Evolutionary conservation across 768 basidiomycete species (phyloP).

Genomic region (Russula griseocarnosa): DNA sequence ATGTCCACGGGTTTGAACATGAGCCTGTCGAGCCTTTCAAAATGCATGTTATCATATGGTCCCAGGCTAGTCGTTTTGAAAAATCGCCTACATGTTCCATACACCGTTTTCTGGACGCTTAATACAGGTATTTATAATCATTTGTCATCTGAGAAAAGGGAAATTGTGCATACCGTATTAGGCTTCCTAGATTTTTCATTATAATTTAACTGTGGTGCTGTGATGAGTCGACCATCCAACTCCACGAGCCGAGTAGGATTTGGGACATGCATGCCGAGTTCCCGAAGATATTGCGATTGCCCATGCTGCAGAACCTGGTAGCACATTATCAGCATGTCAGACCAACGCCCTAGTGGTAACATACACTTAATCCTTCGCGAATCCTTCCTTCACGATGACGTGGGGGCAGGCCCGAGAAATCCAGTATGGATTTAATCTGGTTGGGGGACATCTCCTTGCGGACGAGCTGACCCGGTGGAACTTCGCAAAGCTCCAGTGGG

Average conservation of each 20-base stretch:
- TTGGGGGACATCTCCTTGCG: slow-evolving; percentile 65
- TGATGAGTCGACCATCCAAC: slow-evolving; percentile 57
- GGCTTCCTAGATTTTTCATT: slow-evolving; percentile 51
- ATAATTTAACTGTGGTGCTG: slow-evolving; percentile 62
- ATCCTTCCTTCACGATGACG: slow-evolving; percentile 53
- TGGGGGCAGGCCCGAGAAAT: slow-evolving; percentile 63
- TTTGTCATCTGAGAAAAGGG: slow-evolving; percentile 1
- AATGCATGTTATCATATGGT: background rate
- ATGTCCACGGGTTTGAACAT: slow-evolving; percentile 58
- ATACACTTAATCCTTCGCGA: slow-evolving; percentile 48
- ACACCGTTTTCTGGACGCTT: slow-evolving; percentile 59
- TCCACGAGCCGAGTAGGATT: slow-evolving; percentile 43
- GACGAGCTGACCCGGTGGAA: slow-evolving; percentile 64
- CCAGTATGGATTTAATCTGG: slow-evolving; percentile 55
- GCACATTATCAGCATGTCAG: background rate
- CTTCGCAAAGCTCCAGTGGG: slow-evolving; percentile 63
- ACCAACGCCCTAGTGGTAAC: background rate
- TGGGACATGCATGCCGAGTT: slow-evolving; percentile 66
- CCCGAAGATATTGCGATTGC: slow-evolving; percentile 51
- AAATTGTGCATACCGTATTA: slow-evolving; percentile 47
- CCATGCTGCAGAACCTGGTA: slow-evolving; percentile 48
- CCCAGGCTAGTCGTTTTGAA: background rate
- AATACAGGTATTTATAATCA: background rate
- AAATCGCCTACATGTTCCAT: slow-evolving; percentile 68
- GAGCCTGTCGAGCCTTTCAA: slow-evolving; percentile 58